These are phyloP conservation scores for Metschnikowia colocasiae DNA, from an alignment of 805 yeast species.

Conservation along the genomic window DNA sequence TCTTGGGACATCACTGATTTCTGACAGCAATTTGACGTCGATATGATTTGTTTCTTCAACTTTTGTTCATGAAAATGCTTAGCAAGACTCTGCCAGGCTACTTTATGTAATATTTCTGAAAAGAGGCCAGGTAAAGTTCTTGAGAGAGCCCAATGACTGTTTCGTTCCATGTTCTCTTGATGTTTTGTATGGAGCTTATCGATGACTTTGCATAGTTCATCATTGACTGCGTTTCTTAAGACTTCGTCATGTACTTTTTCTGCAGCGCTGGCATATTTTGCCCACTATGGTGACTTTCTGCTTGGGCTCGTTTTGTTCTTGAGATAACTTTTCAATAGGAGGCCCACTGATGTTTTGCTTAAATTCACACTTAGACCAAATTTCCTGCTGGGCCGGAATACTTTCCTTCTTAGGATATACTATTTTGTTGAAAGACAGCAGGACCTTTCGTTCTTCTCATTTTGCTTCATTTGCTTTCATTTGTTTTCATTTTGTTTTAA, in stretches of 20 bases:
- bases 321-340: not conserved
- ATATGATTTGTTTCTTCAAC: constrained; percentile 30
- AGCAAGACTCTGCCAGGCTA: constrained; percentile 44
- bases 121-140: constrained; percentile 61
- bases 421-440: not conserved
- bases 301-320: not conserved
- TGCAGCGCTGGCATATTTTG: not conserved
- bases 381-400: not conserved
- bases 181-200: constrained; percentile 24
- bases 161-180: constrained; percentile 21
- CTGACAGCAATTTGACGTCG: constrained; percentile 30
- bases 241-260: constrained; percentile 14
- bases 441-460: not conserved
- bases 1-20: constrained; percentile 22
- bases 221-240: constrained; percentile 20
- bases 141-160: constrained; percentile 38
- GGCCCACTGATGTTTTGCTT: not conserved
- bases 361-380: not conserved
- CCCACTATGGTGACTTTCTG: not conserved
- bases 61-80: constrained; percentile 29
- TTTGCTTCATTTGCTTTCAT: not conserved
- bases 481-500: not conserved
- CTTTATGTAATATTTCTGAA: constrained; percentile 49
- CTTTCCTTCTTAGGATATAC: not conserved
- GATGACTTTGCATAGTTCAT: constrained; percentile 25